Evolutionary conservation across 805 yeast genomes (phyloP).

Genomic region (Teunomyces cretensis): DNA sequence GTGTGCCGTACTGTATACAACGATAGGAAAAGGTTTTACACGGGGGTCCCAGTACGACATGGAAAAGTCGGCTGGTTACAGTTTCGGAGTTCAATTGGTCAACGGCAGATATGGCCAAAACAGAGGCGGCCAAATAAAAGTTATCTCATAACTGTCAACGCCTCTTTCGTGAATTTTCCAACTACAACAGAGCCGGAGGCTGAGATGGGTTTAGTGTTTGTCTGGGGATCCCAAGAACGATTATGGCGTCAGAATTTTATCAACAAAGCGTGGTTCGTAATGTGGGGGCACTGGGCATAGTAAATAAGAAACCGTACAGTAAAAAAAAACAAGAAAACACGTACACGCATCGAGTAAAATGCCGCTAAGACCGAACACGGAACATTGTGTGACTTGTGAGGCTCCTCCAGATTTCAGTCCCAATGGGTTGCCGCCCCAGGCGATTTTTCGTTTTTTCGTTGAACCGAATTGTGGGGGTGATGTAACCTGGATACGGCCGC

Average conservation of each 20-base stretch:
- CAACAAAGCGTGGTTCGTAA: too few species aligned
- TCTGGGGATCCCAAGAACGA: too few species aligned
- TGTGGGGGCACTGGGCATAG: background rate
- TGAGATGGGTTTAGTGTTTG: too few species aligned
- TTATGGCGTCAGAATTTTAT: too few species aligned
- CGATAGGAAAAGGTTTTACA: background rate
- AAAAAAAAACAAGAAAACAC: background rate
- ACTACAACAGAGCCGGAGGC: too few species aligned
- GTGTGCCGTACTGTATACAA: background rate
- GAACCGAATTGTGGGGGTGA: background rate
- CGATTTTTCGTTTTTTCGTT: background rate
- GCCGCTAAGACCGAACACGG: slow-evolving; percentile 1
- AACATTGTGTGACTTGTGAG: background rate
- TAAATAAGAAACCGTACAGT: background rate
- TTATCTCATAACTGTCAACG: too few species aligned
- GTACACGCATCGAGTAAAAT: background rate
- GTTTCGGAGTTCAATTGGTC: background rate
- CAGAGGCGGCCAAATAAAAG: too few species aligned
- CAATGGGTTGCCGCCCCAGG: background rate
- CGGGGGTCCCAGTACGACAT: background rate
- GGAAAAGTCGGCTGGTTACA: background rate
- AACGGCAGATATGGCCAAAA: background rate
- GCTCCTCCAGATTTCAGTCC: background rate
- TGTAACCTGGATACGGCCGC: background rate
- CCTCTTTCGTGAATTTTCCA: too few species aligned